Conservation (phyloP, 2,329 filamentous ascomycete species). For the Fonsecaea monophora region DNA sequence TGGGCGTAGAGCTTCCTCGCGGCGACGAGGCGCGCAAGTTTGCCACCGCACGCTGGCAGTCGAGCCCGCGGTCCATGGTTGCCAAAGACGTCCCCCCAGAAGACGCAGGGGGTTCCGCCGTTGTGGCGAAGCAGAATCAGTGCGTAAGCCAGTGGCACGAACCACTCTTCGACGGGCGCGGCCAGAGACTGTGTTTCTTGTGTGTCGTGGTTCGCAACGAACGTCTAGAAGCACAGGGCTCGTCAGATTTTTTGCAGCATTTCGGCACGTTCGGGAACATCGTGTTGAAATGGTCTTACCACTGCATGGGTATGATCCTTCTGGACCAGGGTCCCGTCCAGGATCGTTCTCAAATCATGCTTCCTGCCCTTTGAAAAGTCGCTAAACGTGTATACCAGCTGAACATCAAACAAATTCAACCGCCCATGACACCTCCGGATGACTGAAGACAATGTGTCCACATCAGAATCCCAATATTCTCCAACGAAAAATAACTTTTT, state of each 20-base stretch:
- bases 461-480: slow-evolving; percentile 71
- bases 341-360: slow-evolving; percentile 67
- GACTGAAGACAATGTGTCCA: slow-evolving; percentile 63
- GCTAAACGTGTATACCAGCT: slow-evolving; percentile 72
- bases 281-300: slow-evolving; percentile 47
- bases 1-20: slow-evolving; percentile 72
- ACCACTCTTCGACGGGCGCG: slow-evolving; percentile 45
- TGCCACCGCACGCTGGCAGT: slow-evolving; percentile 60
- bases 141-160: slow-evolving; percentile 74
- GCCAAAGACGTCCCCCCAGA: slow-evolving; percentile 74
- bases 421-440: slow-evolving; percentile 64
- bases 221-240: slow-evolving; percentile 26
- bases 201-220: slow-evolving; percentile 60
- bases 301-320: slow-evolving; percentile 49
- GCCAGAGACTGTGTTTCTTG: slow-evolving; percentile 36
- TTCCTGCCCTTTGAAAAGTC: slow-evolving; percentile 61
- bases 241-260: background rate
- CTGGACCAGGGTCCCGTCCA: slow-evolving; percentile 66
- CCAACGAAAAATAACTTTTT: slow-evolving; percentile 70
- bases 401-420: slow-evolving; percentile 70
- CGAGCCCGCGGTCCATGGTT: slow-evolving; percentile 62
- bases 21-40: slow-evolving; percentile 66
- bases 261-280: background rate
- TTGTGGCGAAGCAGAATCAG: slow-evolving; percentile 69
- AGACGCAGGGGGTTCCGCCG: slow-evolving; percentile 70